These are phyloP conservation scores for Prunus fruticosa DNA, from an alignment of 306 rosid species.

Conservation along the genomic window DNA sequence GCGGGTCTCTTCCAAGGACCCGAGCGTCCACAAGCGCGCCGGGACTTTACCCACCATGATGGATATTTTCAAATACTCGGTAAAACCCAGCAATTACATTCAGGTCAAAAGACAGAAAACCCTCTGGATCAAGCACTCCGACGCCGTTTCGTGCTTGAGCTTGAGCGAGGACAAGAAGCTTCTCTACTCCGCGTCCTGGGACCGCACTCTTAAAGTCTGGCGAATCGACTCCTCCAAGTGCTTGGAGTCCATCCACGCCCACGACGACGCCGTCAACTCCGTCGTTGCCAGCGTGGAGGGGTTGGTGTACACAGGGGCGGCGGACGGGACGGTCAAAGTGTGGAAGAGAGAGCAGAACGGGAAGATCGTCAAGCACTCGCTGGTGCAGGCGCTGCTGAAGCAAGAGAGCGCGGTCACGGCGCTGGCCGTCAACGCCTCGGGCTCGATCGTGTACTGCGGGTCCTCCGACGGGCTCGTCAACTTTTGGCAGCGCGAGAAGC, in stretches of 20 bases:
- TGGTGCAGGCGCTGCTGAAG: slow-evolving; percentile 51
- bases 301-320: slow-evolving; percentile 65
- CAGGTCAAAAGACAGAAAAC: slow-evolving; percentile 50
- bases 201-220: slow-evolving; percentile 77
- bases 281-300: slow-evolving; percentile 53
- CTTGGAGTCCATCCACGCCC: slow-evolving; percentile 64
- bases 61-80: slow-evolving; percentile 78
- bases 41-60: slow-evolving; percentile 80
- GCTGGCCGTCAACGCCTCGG: slow-evolving; percentile 43
- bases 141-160: slow-evolving; percentile 78
- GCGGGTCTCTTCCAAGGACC: slow-evolving; percentile 56
- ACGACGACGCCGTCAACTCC: slow-evolving; percentile 79
- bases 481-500: slow-evolving; percentile 64
- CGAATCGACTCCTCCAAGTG: slow-evolving; percentile 65
- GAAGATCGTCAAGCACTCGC: slow-evolving; percentile 46
- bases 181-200: slow-evolving; percentile 87
- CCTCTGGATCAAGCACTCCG: slow-evolving; percentile 80
- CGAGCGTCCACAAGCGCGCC: slow-evolving; percentile 61
- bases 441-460: slow-evolving; percentile 62
- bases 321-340: slow-evolving; percentile 82
- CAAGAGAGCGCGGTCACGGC: slow-evolving; percentile 91
- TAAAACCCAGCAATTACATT: slow-evolving; percentile 72
- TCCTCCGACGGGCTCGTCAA: slow-evolving; percentile 82
- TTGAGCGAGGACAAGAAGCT: slow-evolving; percentile 40
- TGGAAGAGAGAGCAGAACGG: slow-evolving; percentile 55